These are phyloP conservation scores for Ceratobasidium sp. DNA, from an alignment of 1,284 basidiomycete species.

Conservation along the genomic window DNA sequence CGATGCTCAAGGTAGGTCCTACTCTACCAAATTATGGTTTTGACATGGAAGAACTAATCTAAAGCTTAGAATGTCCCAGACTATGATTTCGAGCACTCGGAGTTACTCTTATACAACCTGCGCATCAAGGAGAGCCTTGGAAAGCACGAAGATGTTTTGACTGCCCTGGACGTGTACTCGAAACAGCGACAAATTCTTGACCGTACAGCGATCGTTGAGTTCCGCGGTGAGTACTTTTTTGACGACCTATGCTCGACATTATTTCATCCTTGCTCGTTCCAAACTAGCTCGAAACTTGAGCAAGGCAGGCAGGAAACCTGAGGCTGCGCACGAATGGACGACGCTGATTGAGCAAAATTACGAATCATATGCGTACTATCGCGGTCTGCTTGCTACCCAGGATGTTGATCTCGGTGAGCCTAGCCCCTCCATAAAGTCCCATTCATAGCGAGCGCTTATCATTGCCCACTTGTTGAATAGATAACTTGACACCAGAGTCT, in stretches of 20 bases:
- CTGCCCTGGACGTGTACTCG: conserved; percentile 72
- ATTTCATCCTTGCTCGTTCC: background rate
- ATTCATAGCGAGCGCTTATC: conserved; percentile 35
- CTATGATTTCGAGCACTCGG: conserved; percentile 87
- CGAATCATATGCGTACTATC: conserved; percentile 85
- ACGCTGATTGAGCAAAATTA: conserved; percentile 86
- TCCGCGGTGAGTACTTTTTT: conserved; percentile 65
- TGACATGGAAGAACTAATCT: background rate
- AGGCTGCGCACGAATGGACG: conserved; percentile 83
- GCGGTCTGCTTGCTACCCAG: conserved; percentile 73
- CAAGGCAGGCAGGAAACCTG: conserved; percentile 68
- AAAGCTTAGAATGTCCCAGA: conserved; percentile 72
- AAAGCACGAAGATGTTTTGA: conserved; percentile 58
- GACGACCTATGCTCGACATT: background rate
- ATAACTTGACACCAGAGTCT: conserved; percentile 61
- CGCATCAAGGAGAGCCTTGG: conserved; percentile 81
- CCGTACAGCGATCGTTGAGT: conserved; percentile 74
- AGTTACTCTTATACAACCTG: conserved; percentile 86
- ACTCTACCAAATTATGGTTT: conserved; percentile 63
- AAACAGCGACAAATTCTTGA: conserved; percentile 76
- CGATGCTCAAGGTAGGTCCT: conserved; percentile 57
- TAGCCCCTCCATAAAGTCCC: background rate
- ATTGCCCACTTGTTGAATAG: conserved; percentile 50
- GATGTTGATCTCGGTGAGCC: conserved; percentile 72
- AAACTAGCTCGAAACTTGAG: conserved; percentile 74